A percentile compares a stretch with the other conserved stretches of the same genome.
phyloP scores from a whole-genome alignment of 2,329 filamentous ascomycete species.

The Leptographium wingfieldii region DNA sequence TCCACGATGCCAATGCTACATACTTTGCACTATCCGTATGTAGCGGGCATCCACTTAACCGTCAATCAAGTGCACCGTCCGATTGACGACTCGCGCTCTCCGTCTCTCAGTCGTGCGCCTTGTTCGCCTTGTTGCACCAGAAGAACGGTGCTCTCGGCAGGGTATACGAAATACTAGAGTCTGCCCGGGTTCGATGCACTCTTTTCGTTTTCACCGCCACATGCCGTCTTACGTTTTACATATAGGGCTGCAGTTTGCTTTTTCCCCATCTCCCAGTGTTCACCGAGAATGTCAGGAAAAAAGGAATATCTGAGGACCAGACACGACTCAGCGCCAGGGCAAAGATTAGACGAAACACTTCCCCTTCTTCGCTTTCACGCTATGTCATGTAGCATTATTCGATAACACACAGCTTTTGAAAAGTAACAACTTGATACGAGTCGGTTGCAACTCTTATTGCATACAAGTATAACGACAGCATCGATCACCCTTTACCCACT shows the following conservation, averaged over 20 bases:
- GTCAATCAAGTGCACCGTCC: too few relatives aligned
- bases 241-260: not conserved
- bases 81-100: too few relatives aligned
- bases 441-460: conserved; percentile 4
- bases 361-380: not conserved
- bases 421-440: not conserved
- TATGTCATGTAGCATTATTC: not conserved
- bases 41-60: too few relatives aligned
- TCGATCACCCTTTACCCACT: conserved; percentile 1
- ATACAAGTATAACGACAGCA: not conserved
- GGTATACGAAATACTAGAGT: too few relatives aligned
- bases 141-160: too few relatives aligned
- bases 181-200: not conserved
- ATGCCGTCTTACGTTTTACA: not conserved
- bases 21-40: too few relatives aligned
- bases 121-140: too few relatives aligned
- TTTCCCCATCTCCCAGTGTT: not conserved
- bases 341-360: not conserved
- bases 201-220: not conserved
- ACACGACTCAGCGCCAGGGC: not conserved
- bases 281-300: not conserved
- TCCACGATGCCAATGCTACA: too few relatives aligned
- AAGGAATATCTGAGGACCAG: not conserved
- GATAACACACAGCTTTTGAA: not conserved
- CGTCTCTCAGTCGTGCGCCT: too few relatives aligned